These are phyloP conservation scores for Peniophora sp. DNA, from an alignment of 1,284 basidiomycete genomes.

Conservation along the genomic window DNA sequence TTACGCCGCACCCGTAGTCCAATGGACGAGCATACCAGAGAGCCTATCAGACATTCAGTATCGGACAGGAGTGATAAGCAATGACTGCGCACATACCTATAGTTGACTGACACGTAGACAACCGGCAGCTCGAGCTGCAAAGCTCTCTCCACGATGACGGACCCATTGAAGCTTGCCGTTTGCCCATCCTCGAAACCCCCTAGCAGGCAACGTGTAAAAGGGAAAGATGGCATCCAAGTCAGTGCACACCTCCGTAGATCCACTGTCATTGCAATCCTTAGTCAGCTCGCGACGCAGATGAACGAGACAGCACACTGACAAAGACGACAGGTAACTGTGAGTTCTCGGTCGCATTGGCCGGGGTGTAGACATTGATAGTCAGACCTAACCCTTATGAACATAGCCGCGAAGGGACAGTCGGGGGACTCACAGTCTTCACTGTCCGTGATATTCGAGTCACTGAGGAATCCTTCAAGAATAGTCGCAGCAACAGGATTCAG, in stretches of 20 bases:
- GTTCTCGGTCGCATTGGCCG: slow-evolving; percentile 26
- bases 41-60: background rate
- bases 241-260: slow-evolving; percentile 38
- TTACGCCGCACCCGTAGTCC: background rate
- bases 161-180: slow-evolving; percentile 35
- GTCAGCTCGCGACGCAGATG: background rate
- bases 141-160: slow-evolving; percentile 38
- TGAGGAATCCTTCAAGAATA: slow-evolving; percentile 25
- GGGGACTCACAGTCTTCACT: slow-evolving; percentile 40
- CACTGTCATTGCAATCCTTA: slow-evolving; percentile 25
- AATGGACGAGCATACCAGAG: background rate
- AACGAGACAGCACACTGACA: slow-evolving; percentile 22
- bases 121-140: slow-evolving; percentile 36
- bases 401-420: background rate
- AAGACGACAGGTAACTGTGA: slow-evolving; percentile 48
- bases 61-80: background rate
- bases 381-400: slow-evolving; percentile 31
- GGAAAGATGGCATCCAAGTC: background rate
- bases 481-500: slow-evolving; percentile 23
- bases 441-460: slow-evolving; percentile 18
- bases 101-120: slow-evolving; percentile 50
- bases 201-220: slow-evolving; percentile 7
- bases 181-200: slow-evolving; percentile 37
- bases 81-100: slow-evolving; percentile 24
- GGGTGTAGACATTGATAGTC: slow-evolving; percentile 47